phyloP scores from a whole-genome alignment of 2,329 filamentous ascomycete species.

The Byssoonygena ceratinophila region DNA sequence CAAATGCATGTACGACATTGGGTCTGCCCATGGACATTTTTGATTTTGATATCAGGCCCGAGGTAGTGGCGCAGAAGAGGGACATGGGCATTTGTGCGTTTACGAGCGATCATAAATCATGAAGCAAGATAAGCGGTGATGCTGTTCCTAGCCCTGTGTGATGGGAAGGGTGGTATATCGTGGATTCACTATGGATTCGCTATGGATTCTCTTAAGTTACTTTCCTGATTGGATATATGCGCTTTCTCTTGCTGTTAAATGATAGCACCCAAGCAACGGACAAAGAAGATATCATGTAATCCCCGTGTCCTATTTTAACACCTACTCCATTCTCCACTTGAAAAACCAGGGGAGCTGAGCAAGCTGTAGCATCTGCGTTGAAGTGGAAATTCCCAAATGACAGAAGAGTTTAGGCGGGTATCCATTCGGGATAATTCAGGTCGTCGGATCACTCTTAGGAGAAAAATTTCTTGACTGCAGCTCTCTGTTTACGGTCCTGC shows the following conservation, averaged over 20 bases:
- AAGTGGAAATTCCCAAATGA: neutral
- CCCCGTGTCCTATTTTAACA: neutral
- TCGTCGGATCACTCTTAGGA: constrained; percentile 5
- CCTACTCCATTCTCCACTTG: constrained; percentile 3
- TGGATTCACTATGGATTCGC: neutral
- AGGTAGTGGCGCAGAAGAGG: constrained; percentile 47
- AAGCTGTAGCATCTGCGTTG: neutral
- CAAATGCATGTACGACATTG: constrained; percentile 81
- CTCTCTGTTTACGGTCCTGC: constrained; percentile 77
- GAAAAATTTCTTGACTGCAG: constrained; percentile 88
- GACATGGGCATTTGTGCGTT: constrained; percentile 66
- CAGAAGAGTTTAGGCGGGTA: neutral
- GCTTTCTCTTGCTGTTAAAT: neutral
- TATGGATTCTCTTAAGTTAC: neutral
- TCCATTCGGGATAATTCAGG: too few relatives aligned
- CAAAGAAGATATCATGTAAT: neutral
- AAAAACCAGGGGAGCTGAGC: neutral
- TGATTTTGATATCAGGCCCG: constrained; percentile 77
- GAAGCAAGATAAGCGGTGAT: neutral
- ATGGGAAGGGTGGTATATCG: neutral
- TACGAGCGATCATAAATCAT: constrained; percentile 26
- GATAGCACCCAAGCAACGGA: neutral
- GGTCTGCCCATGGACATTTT: constrained; percentile 90
- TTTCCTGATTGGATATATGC: neutral
- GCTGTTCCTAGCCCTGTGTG: too few relatives aligned